Base-by-base conservation (phyloP, 78 protist species). In the Planoprotostelium fungivorum region DNA sequence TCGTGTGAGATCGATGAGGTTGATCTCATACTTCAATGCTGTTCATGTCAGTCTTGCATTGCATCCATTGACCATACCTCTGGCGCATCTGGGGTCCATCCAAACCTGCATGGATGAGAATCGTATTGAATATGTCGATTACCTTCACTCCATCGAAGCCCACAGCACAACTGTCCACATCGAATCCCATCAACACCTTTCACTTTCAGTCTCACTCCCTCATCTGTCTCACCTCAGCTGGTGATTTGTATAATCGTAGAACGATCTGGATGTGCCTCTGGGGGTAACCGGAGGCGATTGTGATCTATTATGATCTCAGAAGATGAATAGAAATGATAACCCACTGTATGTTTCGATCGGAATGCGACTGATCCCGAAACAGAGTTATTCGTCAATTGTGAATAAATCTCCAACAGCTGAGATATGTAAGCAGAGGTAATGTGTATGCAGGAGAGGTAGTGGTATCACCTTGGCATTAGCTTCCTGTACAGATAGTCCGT, bases 151-250 rank as follows among this genome's bases (percentile, higher is more conserved):
- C 93, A 85, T 94, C 89, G 51, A 36, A 92, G 88, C 94, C 93
- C 63, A 94, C 86, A 0, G 90, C 85, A 31, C 96, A 94, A 51
- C 95, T 89, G 37, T 94, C 96, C 25, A 94, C 89, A 92, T 94
- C 96, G 10, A 94, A 94, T 0, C 96, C 96, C 91, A 89, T 89
- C 36, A 92, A 73, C 10, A 92, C 16, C 73, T 51, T 5, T 51
- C 73, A 51, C 73, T 25, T 51, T 5, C 16, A 28, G 31, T 34
- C 51, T 35, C 0, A 34, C 1, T 34, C 35, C 28, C 35, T 9
- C 38, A 51, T 29, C 34, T 37, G 37, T 28, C 1, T n/a, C n/a
- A 86, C 89, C 35, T 94, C 94, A 29, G 96, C 94, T 38, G 96
- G 96, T 38, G 93, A 88, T 38, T 84, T 63, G 89, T 92, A 94